Conservation (phyloP, 164 flowering plant species). For the Sedum album region DNA sequence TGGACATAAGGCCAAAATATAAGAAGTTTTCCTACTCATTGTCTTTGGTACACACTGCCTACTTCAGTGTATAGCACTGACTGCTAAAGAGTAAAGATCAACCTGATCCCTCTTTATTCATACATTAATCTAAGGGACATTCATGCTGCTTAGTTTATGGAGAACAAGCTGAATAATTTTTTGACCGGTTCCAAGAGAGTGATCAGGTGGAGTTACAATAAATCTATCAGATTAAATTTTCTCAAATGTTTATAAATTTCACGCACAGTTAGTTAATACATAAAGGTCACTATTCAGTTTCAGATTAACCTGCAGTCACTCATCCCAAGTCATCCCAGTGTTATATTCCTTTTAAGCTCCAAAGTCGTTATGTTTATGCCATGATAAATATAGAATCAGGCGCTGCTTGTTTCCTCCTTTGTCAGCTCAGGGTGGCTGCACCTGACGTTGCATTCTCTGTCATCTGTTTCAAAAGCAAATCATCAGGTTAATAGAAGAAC, state of each 20-base stretch:
- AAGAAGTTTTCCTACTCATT: no score
- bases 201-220: slow-evolving; percentile 30
- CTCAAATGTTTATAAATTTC: background rate
- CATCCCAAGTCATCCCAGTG: background rate
- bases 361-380: background rate
- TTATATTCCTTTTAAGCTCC: background rate
- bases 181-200: no score
- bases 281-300: background rate
- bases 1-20: no score
- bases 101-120: no score
- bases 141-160: no score
- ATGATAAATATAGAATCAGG: background rate
- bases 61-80: no score
- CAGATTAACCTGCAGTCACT: background rate
- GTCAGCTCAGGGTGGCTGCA: background rate
- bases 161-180: no score
- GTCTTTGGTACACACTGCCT: no score
- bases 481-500: background rate
- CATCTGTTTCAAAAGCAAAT: background rate
- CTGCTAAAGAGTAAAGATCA: no score
- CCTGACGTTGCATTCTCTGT: background rate
- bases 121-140: no score
- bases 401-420: background rate
- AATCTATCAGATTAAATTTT: background rate
- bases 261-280: background rate